These are phyloP conservation scores for Phaffia tasmanica DNA, from an alignment of 768 basidiomycete genomes.

Conservation along the genomic window DNA sequence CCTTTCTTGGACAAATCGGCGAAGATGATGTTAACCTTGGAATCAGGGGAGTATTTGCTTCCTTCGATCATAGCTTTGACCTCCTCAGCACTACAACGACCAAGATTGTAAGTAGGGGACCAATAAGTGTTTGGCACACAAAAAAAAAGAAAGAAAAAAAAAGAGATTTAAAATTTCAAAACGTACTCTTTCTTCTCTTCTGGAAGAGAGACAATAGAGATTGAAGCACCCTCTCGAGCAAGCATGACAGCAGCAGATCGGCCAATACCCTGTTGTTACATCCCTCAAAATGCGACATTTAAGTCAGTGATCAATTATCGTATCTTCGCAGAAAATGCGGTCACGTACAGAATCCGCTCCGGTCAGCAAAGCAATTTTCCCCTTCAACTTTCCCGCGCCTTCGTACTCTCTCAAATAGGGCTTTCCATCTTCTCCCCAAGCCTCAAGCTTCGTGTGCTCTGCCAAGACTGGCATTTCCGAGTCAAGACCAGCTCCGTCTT, in stretches of 20 bases:
- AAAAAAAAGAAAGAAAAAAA: not conserved
- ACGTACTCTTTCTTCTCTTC: conserved; percentile 48
- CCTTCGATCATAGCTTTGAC: conserved; percentile 45
- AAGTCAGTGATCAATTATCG: not conserved
- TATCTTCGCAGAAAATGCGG: not conserved
- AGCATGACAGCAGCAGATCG: conserved; percentile 33
- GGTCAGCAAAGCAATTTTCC: conserved; percentile 36
- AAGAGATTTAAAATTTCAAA: not conserved
- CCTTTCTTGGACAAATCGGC: conserved; percentile 41
- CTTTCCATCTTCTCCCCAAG: conserved; percentile 17
- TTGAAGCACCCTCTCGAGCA: conserved; percentile 40
- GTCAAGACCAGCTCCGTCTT: conserved; percentile 18
- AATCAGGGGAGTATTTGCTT: conserved; percentile 38
- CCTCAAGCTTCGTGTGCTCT: conserved; percentile 22
- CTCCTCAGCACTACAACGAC: conserved; percentile 38
- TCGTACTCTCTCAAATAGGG: conserved; percentile 40
- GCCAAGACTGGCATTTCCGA: not conserved
- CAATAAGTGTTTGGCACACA: conserved; percentile 4
- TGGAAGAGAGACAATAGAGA: conserved; percentile 45
- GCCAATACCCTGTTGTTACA: conserved; percentile 25
- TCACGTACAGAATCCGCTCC: conserved; percentile 27
- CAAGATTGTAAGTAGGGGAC: not conserved
- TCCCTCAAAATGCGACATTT: not conserved
- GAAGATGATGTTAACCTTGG: conserved; percentile 31
- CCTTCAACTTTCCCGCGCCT: conserved; percentile 45